Evolutionary conservation across 129 eudicot species (phyloP).

Genomic region (Centella asiatica): DNA sequence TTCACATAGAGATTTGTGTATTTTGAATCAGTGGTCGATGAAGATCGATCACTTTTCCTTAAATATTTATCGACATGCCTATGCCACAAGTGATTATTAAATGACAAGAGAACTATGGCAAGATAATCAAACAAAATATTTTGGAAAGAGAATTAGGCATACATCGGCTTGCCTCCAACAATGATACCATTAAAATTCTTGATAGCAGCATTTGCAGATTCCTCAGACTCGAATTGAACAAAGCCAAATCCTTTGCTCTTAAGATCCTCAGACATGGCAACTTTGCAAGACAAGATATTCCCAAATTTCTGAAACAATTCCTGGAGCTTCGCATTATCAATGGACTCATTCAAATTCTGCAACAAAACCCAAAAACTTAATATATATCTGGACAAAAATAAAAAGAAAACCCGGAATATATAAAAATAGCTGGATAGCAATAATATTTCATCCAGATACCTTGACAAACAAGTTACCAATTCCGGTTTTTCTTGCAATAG

Average conservation of each 20-base stretch:
- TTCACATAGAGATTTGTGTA: conserved; percentile 74
- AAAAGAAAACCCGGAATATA: not conserved
- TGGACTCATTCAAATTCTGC: conserved; percentile 66
- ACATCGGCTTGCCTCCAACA: conserved; percentile 78
- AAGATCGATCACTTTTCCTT: conserved; percentile 56
- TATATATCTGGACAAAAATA: not conserved
- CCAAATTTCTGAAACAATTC: conserved; percentile 72
- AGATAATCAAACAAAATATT: not conserved
- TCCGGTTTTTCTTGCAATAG: conserved; percentile 69
- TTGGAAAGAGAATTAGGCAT: conserved; percentile 12
- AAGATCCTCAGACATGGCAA: conserved; percentile 55
- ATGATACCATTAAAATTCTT: conserved; percentile 60
- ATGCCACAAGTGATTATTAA: conserved; percentile 3
- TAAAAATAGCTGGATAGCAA: not conserved
- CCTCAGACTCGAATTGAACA: conserved; percentile 75
- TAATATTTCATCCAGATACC: conserved; percentile 28
- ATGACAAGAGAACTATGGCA: not conserved
- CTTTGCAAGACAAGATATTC: conserved; percentile 70
- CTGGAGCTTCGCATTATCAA: conserved; percentile 58
- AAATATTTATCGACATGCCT: conserved; percentile 71
- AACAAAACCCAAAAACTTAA: conserved; percentile 10
- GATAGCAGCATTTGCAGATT: conserved; percentile 70
- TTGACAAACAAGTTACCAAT: conserved; percentile 75
- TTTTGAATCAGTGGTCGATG: conserved; percentile 37
- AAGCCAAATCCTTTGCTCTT: conserved; percentile 88